Evolutionary conservation across 2,329 filamentous ascomycete genomes (phyloP).

Genomic region (Fusarium buharicum): DNA sequence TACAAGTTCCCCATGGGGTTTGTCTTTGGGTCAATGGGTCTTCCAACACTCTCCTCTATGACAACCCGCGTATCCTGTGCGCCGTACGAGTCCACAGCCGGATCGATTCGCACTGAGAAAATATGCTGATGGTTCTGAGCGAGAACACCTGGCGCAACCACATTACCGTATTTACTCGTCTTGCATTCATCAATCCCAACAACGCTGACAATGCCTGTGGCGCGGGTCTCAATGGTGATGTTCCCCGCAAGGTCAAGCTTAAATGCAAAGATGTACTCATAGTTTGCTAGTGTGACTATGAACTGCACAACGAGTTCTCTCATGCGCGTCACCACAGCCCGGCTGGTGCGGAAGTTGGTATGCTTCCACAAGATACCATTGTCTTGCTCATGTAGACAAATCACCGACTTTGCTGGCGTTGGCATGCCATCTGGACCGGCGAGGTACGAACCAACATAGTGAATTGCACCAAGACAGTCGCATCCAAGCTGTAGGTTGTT

Average conservation of each 20-base stretch:
- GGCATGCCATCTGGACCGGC: conserved; percentile 64
- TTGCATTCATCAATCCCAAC: conserved; percentile 68
- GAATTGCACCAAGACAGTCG: conserved; percentile 75
- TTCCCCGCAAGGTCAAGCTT: conserved; percentile 70
- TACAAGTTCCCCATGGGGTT: conserved; percentile 73
- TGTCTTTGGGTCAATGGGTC: conserved; percentile 57
- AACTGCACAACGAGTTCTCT: conserved; percentile 74
- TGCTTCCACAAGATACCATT: conserved; percentile 78
- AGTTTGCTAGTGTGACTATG: conserved; percentile 75
- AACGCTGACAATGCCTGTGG: conserved; percentile 72
- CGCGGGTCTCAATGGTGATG: conserved; percentile 70
- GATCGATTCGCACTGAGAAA: conserved; percentile 72
- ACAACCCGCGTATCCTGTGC: conserved; percentile 62
- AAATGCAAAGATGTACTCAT: conserved; percentile 68
- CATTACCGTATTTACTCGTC: conserved; percentile 64
- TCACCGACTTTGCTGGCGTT: conserved; percentile 63
- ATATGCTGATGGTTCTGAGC: conserved; percentile 78
- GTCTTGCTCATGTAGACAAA: conserved; percentile 77
- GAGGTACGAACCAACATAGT: conserved; percentile 68
- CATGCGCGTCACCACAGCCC: conserved; percentile 67
- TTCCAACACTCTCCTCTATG: conserved; percentile 52
- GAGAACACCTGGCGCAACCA: conserved; percentile 71
- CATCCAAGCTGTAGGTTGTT: conserved; percentile 77
- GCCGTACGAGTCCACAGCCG: conserved; percentile 64
- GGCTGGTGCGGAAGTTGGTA: conserved; percentile 70